Evolutionary conservation across 768 basidiomycete genomes (phyloP).

Genomic region (Pleurotus sapidus): DNA sequence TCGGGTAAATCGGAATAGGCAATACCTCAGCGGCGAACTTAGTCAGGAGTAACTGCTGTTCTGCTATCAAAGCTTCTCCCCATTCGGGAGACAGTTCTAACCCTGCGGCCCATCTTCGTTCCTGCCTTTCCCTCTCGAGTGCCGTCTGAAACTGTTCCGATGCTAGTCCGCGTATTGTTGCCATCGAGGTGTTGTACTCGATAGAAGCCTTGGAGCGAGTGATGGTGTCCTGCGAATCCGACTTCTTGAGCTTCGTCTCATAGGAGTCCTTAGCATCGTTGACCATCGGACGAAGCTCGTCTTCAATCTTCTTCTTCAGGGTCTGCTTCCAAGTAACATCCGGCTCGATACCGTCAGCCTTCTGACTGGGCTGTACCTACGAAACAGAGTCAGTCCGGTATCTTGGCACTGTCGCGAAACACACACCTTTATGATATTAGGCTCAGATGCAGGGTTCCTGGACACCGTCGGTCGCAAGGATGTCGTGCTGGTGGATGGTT

Average conservation of each 20-base stretch:
- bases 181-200: constrained; percentile 3
- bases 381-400: neutral
- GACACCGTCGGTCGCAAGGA: constrained; percentile 1
- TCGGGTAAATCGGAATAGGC: neutral
- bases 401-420: neutral
- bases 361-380: neutral
- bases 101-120: constrained; percentile 4
- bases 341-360: constrained; percentile 2
- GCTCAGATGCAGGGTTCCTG: constrained; percentile 1
- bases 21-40: constrained; percentile 7
- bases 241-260: neutral
- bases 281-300: constrained; percentile 5
- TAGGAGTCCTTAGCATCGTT: constrained; percentile 2
- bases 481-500: neutral
- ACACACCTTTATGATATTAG: neutral
- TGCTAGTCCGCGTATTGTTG: constrained; percentile 2
- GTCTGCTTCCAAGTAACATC: constrained; percentile 5
- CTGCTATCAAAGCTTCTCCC: constrained; percentile 1
- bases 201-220: neutral
- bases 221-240: neutral
- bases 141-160: constrained; percentile 5
- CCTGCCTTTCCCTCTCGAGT: constrained; percentile 5
- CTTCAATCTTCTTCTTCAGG: constrained; percentile 7
- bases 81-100: constrained; percentile 4
- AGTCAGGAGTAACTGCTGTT: constrained; percentile 4